Evolutionary conservation across 768 basidiomycete genomes (phyloP).

Genomic region (Lactifluus volemus): DNA sequence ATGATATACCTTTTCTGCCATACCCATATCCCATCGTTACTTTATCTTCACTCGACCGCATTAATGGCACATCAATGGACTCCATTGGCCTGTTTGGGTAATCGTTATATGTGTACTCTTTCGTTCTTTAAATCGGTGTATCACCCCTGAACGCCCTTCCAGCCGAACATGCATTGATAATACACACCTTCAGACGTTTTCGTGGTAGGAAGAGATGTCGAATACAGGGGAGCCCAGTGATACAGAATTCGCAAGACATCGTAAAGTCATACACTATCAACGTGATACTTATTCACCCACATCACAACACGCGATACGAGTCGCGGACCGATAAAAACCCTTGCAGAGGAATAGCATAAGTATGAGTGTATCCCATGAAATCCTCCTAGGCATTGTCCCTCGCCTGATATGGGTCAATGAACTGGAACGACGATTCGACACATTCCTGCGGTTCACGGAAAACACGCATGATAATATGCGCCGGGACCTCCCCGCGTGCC

Average conservation of each 20-base stretch:
- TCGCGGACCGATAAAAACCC: neutral
- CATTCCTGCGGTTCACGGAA: constrained; percentile 67
- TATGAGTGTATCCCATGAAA: neutral
- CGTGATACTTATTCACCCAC: neutral
- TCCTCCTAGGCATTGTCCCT: neutral
- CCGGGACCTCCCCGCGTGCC: constrained; percentile 52
- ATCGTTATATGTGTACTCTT: neutral
- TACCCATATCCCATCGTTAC: neutral
- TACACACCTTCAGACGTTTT: neutral
- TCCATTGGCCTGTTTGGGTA: neutral
- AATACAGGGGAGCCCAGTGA: neutral
- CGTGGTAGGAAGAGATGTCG: neutral
- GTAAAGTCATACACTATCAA: neutral
- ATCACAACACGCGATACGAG: neutral
- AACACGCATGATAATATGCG: constrained; percentile 48
- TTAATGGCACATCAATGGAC: neutral
- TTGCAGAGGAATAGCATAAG: neutral
- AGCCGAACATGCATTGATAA: neutral
- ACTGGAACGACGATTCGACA: constrained; percentile 45
- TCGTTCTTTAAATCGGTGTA: neutral
- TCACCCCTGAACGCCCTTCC: neutral
- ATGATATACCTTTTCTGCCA: constrained; percentile 3
- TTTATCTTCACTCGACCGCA: neutral
- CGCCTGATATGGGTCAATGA: constrained; percentile 20
- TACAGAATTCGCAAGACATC: neutral